Conservation (phyloP, 768 basidiomycete species). For the Collybia sp. region DNA sequence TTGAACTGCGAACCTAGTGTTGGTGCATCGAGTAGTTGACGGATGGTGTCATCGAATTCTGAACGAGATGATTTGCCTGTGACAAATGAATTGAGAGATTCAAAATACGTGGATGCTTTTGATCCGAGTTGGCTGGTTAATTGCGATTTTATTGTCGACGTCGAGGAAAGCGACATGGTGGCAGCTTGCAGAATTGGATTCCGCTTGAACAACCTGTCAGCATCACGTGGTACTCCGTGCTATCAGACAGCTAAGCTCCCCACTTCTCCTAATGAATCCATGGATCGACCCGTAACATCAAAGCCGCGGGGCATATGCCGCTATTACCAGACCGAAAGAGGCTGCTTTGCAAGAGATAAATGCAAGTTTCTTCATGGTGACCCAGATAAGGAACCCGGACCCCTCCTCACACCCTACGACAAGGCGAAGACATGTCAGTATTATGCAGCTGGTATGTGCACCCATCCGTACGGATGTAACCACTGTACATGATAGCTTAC, state of each 20-base stretch:
- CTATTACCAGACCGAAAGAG: constrained; percentile 58
- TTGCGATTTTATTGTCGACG: constrained; percentile 67
- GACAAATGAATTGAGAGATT: constrained; percentile 61
- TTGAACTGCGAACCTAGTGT: constrained; percentile 31
- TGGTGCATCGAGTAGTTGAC: constrained; percentile 55
- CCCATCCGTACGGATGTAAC: background rate
- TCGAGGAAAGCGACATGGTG: constrained; percentile 71
- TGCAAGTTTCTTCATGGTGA: constrained; percentile 78
- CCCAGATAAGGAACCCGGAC: constrained; percentile 24
- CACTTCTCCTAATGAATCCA: background rate
- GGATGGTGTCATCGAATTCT: constrained; percentile 73
- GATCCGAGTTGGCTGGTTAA: constrained; percentile 56
- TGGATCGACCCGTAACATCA: constrained; percentile 55
- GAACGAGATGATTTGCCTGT: constrained; percentile 62
- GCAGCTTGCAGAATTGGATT: too few species aligned
- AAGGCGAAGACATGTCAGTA: constrained; percentile 64
- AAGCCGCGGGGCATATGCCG: constrained; percentile 68
- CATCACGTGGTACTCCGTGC: too few species aligned
- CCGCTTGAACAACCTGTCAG: too few species aligned
- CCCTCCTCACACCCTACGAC: constrained; percentile 61
- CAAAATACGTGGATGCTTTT: constrained; percentile 59
- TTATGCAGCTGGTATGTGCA: constrained; percentile 49
- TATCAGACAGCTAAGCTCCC: too few species aligned
- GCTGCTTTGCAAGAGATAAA: constrained; percentile 61
- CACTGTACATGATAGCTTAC: background rate